A percentile compares a stretch with the other conserved stretches of the same genome.
Evolutionary conservation across 2,329 filamentous ascomycete species (phyloP).

Genomic region (Arthrobotrys entomopaga): DNA sequence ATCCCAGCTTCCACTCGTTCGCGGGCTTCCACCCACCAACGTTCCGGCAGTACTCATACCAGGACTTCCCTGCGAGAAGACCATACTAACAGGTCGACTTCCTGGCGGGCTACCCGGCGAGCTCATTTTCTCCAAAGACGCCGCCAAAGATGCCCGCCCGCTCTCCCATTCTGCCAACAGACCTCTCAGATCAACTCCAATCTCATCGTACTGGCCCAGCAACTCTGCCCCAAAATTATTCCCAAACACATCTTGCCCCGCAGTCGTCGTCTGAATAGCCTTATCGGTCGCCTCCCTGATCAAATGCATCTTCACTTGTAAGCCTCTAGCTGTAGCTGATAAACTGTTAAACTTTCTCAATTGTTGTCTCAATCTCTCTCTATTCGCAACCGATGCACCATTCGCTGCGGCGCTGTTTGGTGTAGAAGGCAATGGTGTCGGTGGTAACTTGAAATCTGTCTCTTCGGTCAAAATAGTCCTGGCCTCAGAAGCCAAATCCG

Average conservation of each 20-base stretch:
- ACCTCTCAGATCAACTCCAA: slow-evolving; percentile 84
- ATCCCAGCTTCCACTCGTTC: slow-evolving; percentile 57
- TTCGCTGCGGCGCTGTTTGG: slow-evolving; percentile 60
- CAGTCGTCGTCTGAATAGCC: slow-evolving; percentile 72
- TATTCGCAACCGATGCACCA: slow-evolving; percentile 65
- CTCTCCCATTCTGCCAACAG: slow-evolving; percentile 87
- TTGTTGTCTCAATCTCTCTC: slow-evolving; percentile 85
- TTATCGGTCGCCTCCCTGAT: slow-evolving; percentile 88
- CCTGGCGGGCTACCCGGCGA: slow-evolving; percentile 76
- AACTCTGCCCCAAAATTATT: slow-evolving; percentile 75
- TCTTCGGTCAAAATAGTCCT: slow-evolving; percentile 77
- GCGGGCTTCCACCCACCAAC: slow-evolving; percentile 66
- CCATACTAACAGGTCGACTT: slow-evolving; percentile 67
- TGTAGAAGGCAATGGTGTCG: slow-evolving; percentile 71
- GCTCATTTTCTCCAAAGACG: slow-evolving; percentile 73
- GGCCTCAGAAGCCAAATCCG: slow-evolving; percentile 72
- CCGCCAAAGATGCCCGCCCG: slow-evolving; percentile 82
- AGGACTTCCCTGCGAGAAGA: slow-evolving; percentile 64
- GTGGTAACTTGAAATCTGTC: slow-evolving; percentile 71
- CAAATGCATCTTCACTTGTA: slow-evolving; percentile 94
- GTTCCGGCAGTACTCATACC: slow-evolving; percentile 74
- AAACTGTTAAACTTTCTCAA: slow-evolving; percentile 87
- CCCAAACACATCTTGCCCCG: slow-evolving; percentile 66
- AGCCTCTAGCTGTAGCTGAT: slow-evolving; percentile 86
- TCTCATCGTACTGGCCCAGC: slow-evolving; percentile 91